Evolutionary conservation across 129 eudicot species (phyloP), one percentile per base, ranked within the genome.

Genomic region (Gnaphalium uliginosum): DNA sequence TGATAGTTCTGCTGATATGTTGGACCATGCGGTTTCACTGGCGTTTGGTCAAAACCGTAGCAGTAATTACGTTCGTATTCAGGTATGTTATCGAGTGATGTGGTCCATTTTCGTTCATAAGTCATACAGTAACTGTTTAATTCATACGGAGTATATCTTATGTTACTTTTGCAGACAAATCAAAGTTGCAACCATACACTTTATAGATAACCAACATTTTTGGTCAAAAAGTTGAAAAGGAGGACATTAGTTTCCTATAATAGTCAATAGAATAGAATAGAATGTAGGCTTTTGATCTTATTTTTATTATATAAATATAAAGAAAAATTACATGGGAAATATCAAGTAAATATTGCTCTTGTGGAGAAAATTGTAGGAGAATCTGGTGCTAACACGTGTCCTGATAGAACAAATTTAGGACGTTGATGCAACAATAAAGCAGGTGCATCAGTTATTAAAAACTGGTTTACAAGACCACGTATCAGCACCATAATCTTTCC

Each of bases 1-100:
- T n/a, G 98, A 93, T 50, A 83, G 88, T 69, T 82, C 90, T 39
- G 87, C 92, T 11, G 98, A 93, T 77, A 74, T 93, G 90, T 96
- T 93, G 61, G 96, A 90, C 86, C 89, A 90, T 62, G 81, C 96
- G 22, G 86, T 90, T 39, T 84, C 93, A 8, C 73, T 85, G 79
- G 93, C 94, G 5, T 90, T 90, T 61, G 94, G 96, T 22, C 93
- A 86, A 62, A 71, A 68, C 69, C 91, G 93, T 4, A 80, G 85
- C 71, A 75, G 81, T 76, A 90, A 86, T 78, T 90, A 90, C 56
- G 84, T 88, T 79, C 89, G 96, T 2, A 82, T 90, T 68, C 93
- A 90, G 93, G 96, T 86, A 81, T 10, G 23, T 63, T 23, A 59
- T 43, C 11, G 11, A 19, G 25, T 77, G 22, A 53, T 46, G 53